phyloP scores from a whole-genome alignment of 768 basidiomycete genomes.

The Pseudohyphozyma bogoriensis region DNA sequence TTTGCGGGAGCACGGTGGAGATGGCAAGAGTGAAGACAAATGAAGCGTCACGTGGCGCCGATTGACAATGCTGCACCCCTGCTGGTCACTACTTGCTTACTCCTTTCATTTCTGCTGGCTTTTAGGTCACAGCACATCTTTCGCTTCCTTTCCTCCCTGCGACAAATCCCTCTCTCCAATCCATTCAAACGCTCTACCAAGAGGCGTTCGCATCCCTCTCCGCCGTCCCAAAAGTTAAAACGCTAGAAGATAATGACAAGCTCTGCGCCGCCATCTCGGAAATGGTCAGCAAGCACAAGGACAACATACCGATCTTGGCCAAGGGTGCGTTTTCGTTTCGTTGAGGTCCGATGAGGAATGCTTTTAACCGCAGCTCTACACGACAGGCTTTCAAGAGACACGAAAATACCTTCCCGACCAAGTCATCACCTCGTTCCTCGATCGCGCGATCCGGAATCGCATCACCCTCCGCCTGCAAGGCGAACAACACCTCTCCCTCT shows the following conservation, averaged over 20 bases:
- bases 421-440: constrained; percentile 69
- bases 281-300: constrained; percentile 64
- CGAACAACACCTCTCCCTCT: constrained; percentile 80
- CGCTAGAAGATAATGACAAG: constrained; percentile 55
- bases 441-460: constrained; percentile 72
- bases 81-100: too few relatives aligned
- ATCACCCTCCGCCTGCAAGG: constrained; percentile 81
- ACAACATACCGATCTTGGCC: constrained; percentile 83
- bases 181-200: constrained; percentile 30
- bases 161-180: constrained; percentile 27
- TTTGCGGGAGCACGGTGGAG: too few relatives aligned
- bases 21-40: too few relatives aligned
- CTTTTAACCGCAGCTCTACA: constrained; percentile 32
- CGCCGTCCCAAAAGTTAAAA: constrained; percentile 41
- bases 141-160: constrained; percentile 30
- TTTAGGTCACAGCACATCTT: constrained; percentile 27
- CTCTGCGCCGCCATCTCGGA: constrained; percentile 61
- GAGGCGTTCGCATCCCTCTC: constrained; percentile 27
- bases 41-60: too few relatives aligned
- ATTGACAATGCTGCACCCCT: too few relatives aligned
- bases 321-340: constrained; percentile 52
- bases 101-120: too few relatives aligned
- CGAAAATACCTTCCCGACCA: constrained; percentile 68
- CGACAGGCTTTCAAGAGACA: constrained; percentile 65
- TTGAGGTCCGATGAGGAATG: background rate